A percentile compares a stretch with the other conserved stretches of the same genome.
These are phyloP conservation scores for Gossypium bickii DNA, from an alignment of 345 rosid species.

Conservation along the genomic window DNA sequence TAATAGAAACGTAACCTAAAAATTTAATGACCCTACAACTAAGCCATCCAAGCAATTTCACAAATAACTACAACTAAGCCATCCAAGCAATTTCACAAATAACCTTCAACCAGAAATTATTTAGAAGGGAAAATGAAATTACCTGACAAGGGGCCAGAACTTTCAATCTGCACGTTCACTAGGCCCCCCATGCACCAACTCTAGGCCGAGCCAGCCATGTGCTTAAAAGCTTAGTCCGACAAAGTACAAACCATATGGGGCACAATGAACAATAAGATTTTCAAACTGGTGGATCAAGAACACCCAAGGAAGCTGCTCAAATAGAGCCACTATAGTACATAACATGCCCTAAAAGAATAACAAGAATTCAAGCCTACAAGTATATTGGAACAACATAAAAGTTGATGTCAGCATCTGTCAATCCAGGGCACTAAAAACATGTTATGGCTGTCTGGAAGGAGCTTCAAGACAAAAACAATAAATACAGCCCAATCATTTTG, in stretches of 20 bases:
- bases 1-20: background rate
- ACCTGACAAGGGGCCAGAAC: background rate
- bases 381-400: background rate
- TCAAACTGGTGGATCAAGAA: background rate
- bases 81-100: background rate
- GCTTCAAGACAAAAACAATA: background rate
- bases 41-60: background rate
- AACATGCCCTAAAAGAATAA: background rate
- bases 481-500: background rate
- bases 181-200: background rate
- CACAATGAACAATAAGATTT: background rate
- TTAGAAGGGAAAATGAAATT: background rate
- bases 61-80: background rate
- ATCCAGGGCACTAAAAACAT: background rate
- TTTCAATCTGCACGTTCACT: background rate
- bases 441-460: background rate
- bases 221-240: background rate
- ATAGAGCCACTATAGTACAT: background rate
- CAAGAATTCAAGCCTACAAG: background rate
- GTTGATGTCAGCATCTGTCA: background rate
- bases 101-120: background rate
- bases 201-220: conserved; percentile 8
- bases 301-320: background rate
- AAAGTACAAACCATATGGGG: background rate
- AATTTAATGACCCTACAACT: background rate